Conservation (phyloP, 1,284 basidiomycete genomes). For the Cerrena zonata region DNA sequence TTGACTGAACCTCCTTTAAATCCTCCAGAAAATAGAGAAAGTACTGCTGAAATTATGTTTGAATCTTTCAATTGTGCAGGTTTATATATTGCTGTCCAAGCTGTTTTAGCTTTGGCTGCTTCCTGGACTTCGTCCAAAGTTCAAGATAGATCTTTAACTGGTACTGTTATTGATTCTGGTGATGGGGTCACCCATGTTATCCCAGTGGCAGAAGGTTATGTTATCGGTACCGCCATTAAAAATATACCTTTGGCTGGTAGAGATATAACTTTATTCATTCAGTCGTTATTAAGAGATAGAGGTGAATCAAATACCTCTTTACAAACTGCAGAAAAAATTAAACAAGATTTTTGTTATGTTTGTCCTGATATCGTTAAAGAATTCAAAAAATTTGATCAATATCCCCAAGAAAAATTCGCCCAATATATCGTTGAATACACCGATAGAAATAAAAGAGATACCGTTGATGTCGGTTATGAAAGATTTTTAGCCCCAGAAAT, state of each 20-base stretch:
- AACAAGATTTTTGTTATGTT: slow-evolving; percentile 97
- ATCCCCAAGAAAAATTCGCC: too few species aligned
- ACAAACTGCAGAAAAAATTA: slow-evolving; percentile 88
- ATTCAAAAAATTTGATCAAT: slow-evolving; percentile 97
- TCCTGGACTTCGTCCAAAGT: slow-evolving; percentile 95
- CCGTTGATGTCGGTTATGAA: too few species aligned
- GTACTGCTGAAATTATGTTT: slow-evolving; percentile 99
- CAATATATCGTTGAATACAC: too few species aligned
- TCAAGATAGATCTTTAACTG: slow-evolving; percentile 88
- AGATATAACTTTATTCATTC: slow-evolving; percentile 95
- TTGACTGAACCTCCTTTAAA: slow-evolving; percentile 98
- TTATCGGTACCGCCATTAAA: slow-evolving; percentile 98
- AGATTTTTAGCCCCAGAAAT: too few species aligned
- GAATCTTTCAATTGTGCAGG: slow-evolving; percentile 98
- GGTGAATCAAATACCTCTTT: slow-evolving; percentile 97
- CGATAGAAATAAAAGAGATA: too few species aligned
- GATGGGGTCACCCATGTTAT: slow-evolving; percentile 98
- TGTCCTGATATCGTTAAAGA: slow-evolving; percentile 99
- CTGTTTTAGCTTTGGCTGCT: slow-evolving; percentile 94
- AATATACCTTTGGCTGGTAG: slow-evolving; percentile 98
- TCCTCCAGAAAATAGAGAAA: slow-evolving; percentile 96
- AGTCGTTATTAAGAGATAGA: slow-evolving; percentile 92
- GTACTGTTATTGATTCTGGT: slow-evolving; percentile 97
- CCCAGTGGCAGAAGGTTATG: slow-evolving; percentile 95
- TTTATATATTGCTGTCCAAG: slow-evolving; percentile 97